These are phyloP conservation scores for Canariomyces notabilis DNA, from an alignment of 2,329 filamentous ascomycete species.

Conservation along the genomic window DNA sequence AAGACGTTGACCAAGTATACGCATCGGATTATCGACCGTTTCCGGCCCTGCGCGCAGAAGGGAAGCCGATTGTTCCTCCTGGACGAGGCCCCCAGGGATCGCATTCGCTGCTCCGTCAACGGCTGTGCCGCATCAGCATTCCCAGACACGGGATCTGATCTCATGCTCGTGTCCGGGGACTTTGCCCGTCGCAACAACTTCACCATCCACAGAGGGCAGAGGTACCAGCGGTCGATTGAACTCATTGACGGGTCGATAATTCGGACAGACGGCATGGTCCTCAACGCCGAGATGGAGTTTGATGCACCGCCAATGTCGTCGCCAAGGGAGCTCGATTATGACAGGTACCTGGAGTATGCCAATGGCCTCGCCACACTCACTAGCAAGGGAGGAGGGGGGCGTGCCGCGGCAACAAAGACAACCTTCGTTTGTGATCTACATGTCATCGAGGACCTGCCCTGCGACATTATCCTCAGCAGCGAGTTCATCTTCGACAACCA, in stretches of 20 bases:
- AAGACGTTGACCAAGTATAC: background rate
- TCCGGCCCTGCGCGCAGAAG: background rate
- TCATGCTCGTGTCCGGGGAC: slow-evolving; percentile 9
- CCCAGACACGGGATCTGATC: slow-evolving; percentile 9
- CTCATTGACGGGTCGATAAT: slow-evolving; percentile 1
- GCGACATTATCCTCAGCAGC: slow-evolving; percentile 10
- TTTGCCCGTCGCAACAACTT: slow-evolving; percentile 7
- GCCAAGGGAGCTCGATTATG: too few relatives aligned
- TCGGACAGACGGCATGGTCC: slow-evolving; percentile 6
- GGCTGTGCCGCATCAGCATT: slow-evolving; percentile 2
- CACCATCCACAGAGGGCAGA: background rate
- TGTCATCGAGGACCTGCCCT: slow-evolving; percentile 8
- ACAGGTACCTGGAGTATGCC: too few relatives aligned
- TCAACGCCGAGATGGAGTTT: slow-evolving; percentile 1
- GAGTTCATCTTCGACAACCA: slow-evolving; percentile 8
- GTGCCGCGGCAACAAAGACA: too few relatives aligned
- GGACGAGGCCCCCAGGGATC: slow-evolving; percentile 2
- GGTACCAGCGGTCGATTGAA: background rate
- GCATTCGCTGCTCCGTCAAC: slow-evolving; percentile 7
- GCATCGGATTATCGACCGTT: background rate
- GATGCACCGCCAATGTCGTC: background rate
- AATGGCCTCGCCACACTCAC: too few relatives aligned
- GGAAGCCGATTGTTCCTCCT: slow-evolving; percentile 4
- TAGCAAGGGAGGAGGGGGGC: too few relatives aligned
- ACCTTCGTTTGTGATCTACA: slow-evolving; percentile 10